Evolutionary conservation across 352 stramenopile genomes (phyloP), one percentile per base, ranked within the genome.

Genomic region (Blastocystis sp.): DNA sequence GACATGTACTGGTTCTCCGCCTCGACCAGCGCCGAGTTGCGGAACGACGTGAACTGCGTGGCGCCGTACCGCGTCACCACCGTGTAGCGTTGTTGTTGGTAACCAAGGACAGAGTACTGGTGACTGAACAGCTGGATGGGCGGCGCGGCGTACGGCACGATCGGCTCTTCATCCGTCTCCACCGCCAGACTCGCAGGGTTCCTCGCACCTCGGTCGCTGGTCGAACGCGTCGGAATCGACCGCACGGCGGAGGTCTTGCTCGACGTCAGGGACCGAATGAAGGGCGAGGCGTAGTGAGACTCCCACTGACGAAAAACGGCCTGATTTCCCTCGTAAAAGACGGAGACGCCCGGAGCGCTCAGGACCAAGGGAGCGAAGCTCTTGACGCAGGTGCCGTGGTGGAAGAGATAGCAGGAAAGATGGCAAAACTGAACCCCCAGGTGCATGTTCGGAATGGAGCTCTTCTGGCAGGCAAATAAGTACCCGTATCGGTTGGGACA

Each of bases 401-500:
- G 33, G 26, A 85, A 35, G 13, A 85, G 61, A 4, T 70, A 41
- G 41, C 74, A 85, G 41, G 41, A 39, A 21, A 85, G n/a, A 39
- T 85, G 74, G 41, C 10, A 16, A 41, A 85, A 85, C 19, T 24
- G 16, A 9, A 21, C 13, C 1, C 4, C 2, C 4, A 39, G 24
- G 21, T 26, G 71, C 16, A 0, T 21, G 26, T 41, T 81, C 37
- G 24, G 24, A 12, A 21, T 45, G 1, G n/a, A 1, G 1, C 50
- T 16, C 3, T 24, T 10, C 37, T 55, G 10, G 35, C 59, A 69
- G 29, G 26, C 21, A 29, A 67, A 85, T 16, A 85, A 39, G 41
- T 85, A 85, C 12, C 74, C 74, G 29, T 85, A 85, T 21, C 51
- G 55, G 41, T 45, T 85, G 12, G 74, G 74, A 31, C 74, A 85